Percentiles rank a stretch among this genome's conserved stretches.
phyloP scores from a whole-genome alignment of 2,329 filamentous ascomycete species.

The Hortaea sp. region DNA sequence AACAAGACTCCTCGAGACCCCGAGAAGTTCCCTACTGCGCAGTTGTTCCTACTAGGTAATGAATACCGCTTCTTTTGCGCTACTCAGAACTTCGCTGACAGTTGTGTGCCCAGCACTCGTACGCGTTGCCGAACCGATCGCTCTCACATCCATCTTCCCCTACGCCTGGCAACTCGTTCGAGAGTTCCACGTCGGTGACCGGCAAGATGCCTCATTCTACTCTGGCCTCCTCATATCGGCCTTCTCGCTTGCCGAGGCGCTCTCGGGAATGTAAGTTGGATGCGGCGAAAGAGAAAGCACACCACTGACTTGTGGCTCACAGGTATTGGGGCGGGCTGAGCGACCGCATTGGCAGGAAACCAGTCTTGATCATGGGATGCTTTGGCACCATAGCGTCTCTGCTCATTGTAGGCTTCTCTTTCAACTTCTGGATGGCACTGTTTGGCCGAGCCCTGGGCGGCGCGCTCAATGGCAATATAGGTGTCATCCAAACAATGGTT shows the following conservation, averaged over 20 bases:
- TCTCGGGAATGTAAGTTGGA: conserved; percentile 57
- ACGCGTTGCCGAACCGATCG: conserved; percentile 83
- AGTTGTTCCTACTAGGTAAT: conserved; percentile 74
- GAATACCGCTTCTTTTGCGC: too few relatives aligned
- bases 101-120: conserved; percentile 59
- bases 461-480: conserved; percentile 82
- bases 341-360: conserved; percentile 75
- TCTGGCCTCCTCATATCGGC: conserved; percentile 80
- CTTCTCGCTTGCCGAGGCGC: conserved; percentile 70
- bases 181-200: conserved; percentile 60
- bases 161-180: conserved; percentile 82
- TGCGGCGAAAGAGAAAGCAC: background rate
- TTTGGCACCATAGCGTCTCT: conserved; percentile 74
- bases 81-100: too few relatives aligned
- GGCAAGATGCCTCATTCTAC: conserved; percentile 74
- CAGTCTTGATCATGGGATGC: conserved; percentile 71
- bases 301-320: background rate
- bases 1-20: conserved; percentile 49
- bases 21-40: conserved; percentile 68
- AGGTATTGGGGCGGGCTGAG: conserved; percentile 72
- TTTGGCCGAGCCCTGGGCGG: conserved; percentile 67
- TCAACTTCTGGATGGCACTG: conserved; percentile 76
- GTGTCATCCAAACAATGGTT: conserved; percentile 70
- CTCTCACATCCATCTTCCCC: conserved; percentile 84
- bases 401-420: conserved; percentile 70